Conservation (phyloP, 768 basidiomycete genomes). For the Rhizopogon vesiculosus region DNA sequence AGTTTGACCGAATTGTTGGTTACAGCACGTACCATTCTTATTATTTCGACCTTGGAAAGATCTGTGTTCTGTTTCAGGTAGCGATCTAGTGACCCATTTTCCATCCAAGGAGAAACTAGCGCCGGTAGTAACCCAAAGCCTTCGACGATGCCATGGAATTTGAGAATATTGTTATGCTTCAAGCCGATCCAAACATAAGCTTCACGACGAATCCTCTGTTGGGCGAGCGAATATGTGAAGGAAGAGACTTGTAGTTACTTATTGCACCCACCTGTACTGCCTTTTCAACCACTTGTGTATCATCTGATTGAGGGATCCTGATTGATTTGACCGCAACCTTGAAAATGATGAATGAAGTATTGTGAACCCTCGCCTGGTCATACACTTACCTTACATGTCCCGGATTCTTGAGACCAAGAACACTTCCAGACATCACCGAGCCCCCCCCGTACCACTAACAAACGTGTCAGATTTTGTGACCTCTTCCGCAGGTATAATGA, state of each 20-base stretch:
- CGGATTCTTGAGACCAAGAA: not conserved
- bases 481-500: not conserved
- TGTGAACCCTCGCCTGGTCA: not conserved
- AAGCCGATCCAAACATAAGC: slow-evolving; percentile 1
- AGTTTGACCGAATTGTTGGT: too few relatives aligned
- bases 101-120: slow-evolving; percentile 22
- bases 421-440: slow-evolving; percentile 8
- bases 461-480: not conserved
- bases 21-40: too few relatives aligned
- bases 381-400: not conserved
- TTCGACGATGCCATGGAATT: slow-evolving; percentile 10
- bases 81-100: too few relatives aligned
- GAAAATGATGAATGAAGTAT: not conserved
- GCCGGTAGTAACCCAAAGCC: slow-evolving; percentile 18
- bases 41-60: too few relatives aligned
- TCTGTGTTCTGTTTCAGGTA: too few relatives aligned
- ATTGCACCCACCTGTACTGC: not conserved
- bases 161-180: slow-evolving; percentile 13
- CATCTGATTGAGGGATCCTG: not conserved
- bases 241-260: not conserved
- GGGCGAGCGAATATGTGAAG: not conserved
- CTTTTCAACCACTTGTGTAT: not conserved
- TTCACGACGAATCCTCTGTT: slow-evolving; percentile 3
- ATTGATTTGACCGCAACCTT: slow-evolving; percentile 7
- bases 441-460: not conserved